Evolutionary conservation across 345 rosid genomes (phyloP).

Genomic region (Firmiana major): DNA sequence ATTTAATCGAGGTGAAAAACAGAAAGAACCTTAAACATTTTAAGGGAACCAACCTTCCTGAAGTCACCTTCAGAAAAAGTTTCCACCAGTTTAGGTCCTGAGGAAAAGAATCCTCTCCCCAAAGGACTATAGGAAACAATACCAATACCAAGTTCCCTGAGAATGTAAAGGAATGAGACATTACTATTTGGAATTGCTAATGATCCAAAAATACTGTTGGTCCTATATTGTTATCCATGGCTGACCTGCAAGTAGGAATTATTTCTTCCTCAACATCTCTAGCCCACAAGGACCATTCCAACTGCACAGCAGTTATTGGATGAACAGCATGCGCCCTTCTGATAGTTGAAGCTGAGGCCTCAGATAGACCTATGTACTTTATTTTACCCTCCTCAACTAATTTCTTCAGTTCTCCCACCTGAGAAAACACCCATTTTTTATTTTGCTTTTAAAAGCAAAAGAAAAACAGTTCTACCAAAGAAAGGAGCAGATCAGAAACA

Average conservation of each 20-base stretch:
- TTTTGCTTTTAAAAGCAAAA: neutral
- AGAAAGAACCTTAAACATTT: no score
- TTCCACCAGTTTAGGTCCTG: conserved; percentile 49
- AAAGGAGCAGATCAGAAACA: neutral
- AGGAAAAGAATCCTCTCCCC: conserved; percentile 59
- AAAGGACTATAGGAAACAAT: conserved; percentile 65
- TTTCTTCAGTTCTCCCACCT: conserved; percentile 55
- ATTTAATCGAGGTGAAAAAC: neutral
- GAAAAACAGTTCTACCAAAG: no score
- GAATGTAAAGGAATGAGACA: neutral
- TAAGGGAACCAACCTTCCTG: conserved; percentile 33
- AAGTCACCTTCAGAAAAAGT: conserved; percentile 31
- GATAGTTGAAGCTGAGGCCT: conserved; percentile 76
- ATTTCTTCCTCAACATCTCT: conserved; percentile 67
- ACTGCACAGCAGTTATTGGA: conserved; percentile 61
- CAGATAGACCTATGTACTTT: conserved; percentile 65
- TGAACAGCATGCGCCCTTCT: conserved; percentile 80
- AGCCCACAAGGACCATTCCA: conserved; percentile 80
- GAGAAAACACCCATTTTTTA: neutral
- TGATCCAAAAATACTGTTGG: neutral
- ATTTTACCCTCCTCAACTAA: conserved; percentile 71
- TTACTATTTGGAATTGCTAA: neutral
- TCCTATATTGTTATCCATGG: neutral
- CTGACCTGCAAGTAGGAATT: conserved; percentile 7
- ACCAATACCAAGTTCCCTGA: conserved; percentile 70